Evolutionary conservation across 75 land plant species (phyloP).

Genomic region (Chamaecyparis obtusa): DNA sequence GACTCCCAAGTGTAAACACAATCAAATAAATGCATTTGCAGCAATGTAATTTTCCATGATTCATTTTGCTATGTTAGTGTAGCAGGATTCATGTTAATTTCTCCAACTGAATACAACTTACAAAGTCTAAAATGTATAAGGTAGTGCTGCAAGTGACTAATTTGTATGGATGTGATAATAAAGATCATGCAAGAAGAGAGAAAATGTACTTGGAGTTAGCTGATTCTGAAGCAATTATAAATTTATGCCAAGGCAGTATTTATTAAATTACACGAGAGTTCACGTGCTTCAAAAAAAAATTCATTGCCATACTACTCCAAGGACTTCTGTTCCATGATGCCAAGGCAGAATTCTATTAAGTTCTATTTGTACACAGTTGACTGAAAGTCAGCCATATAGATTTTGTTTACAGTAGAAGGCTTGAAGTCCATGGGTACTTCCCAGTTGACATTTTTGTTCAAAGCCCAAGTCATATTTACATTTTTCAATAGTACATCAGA

Average conservation of each 20-base stretch:
- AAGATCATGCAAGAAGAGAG: background rate
- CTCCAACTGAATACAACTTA: background rate
- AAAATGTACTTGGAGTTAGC: background rate
- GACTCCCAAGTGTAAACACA: too few relatives aligned
- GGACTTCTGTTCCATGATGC: background rate
- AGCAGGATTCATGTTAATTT: background rate
- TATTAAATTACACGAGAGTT: background rate
- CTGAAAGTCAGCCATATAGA: slow-evolving; percentile 40
- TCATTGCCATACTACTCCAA: too few relatives aligned
- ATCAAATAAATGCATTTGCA: too few relatives aligned
- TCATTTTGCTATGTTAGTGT: background rate
- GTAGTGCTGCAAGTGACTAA: background rate
- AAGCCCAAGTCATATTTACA: slow-evolving; percentile 67
- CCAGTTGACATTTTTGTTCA: slow-evolving; percentile 26
- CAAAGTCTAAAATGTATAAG: too few relatives aligned
- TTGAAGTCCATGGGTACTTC: slow-evolving; percentile 55
- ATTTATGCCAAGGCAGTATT: background rate
- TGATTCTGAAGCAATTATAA: background rate
- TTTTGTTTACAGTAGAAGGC: slow-evolving; percentile 52
- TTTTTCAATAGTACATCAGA: slow-evolving; percentile 51
- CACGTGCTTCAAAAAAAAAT: background rate
- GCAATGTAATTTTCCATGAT: too few relatives aligned
- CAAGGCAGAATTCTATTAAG: background rate
- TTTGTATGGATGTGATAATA: background rate
- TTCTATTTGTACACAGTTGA: slow-evolving; percentile 24